phyloP scores from a whole-genome alignment of 2,329 filamentous ascomycete genomes.

The Dactylellina cionopaga region DNA sequence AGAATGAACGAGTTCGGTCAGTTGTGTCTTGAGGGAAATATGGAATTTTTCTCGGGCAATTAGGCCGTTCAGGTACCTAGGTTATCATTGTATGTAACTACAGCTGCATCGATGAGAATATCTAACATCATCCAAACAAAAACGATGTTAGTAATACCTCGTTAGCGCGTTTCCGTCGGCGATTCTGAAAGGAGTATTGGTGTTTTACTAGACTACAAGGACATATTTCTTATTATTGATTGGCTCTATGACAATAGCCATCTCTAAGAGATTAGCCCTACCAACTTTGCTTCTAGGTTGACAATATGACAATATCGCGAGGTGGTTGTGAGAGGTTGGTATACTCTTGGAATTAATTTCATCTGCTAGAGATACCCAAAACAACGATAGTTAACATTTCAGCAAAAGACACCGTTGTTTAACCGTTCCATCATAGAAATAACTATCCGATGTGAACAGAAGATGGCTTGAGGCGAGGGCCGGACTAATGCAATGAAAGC shows the following conservation, averaged over 20 bases:
- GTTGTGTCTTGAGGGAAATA: conserved; percentile 39
- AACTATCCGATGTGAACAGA: conserved; percentile 44
- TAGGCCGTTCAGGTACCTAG: no score
- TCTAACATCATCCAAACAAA: background rate
- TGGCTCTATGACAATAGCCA: background rate
- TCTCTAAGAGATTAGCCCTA: background rate
- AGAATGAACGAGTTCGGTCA: conserved; percentile 1
- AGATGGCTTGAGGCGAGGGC: conserved; percentile 31
- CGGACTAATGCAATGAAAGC: conserved; percentile 26
- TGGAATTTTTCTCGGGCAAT: background rate
- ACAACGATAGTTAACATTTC: background rate
- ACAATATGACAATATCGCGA: conserved; percentile 3
- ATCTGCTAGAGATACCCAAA: conserved; percentile 25
- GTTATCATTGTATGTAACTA: no score
- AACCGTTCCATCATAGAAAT: conserved; percentile 21
- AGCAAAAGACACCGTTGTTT: background rate
- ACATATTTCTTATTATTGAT: no score
- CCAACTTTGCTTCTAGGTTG: background rate
- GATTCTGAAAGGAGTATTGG: no score
- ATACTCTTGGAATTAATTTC: background rate
- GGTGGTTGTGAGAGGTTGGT: background rate
- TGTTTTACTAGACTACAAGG: no score
- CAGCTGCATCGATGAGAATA: background rate
- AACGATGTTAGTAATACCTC: background rate
- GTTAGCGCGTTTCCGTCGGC: background rate